A percentile compares a stretch with the other conserved stretches of the same genome.
Evolutionary conservation across 2,329 filamentous ascomycete genomes (phyloP).

Genomic region (Dothiorella sarmentorum): DNA sequence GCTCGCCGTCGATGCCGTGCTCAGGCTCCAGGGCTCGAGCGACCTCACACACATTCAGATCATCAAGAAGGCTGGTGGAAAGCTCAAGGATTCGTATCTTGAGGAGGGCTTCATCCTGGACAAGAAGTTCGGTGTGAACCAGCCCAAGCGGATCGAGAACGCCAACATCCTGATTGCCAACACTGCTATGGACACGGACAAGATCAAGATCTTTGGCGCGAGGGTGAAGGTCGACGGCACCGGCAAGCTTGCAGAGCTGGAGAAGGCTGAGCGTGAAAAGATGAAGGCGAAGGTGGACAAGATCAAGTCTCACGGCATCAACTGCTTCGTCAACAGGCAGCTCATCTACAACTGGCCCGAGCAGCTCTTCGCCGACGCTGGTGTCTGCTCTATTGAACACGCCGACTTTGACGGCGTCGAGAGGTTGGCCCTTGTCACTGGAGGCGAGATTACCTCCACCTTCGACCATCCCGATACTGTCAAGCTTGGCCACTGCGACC

Average conservation of each 20-base stretch:
- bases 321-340: constrained; percentile 99
- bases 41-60: constrained; percentile 98
- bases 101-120: constrained; percentile 98
- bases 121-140: constrained; percentile 98
- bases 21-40: constrained; percentile 83
- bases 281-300: constrained; percentile 99
- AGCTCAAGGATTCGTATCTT: constrained; percentile 94
- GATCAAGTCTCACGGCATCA: constrained; percentile 98
- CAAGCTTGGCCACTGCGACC: constrained; percentile 89
- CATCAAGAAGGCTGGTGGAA: constrained; percentile 98
- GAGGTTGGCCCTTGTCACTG: constrained; percentile 88
- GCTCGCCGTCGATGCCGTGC: constrained; percentile 85
- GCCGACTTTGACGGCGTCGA: constrained; percentile 99
- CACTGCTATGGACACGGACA: constrained; percentile 99
- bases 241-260: constrained; percentile 93
- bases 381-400: constrained; percentile 98
- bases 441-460: constrained; percentile 94
- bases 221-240: constrained; percentile 95
- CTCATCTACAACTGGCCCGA: constrained; percentile 99
- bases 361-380: constrained; percentile 95
- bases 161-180: constrained; percentile 98
- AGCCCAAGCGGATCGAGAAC: constrained; percentile 95
- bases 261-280: constrained; percentile 98
- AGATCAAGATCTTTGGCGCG: constrained; percentile 99
- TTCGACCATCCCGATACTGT: constrained; percentile 98